These are phyloP conservation scores for Pichia phayaonensis DNA, from an alignment of 805 yeast species.

Conservation along the genomic window DNA sequence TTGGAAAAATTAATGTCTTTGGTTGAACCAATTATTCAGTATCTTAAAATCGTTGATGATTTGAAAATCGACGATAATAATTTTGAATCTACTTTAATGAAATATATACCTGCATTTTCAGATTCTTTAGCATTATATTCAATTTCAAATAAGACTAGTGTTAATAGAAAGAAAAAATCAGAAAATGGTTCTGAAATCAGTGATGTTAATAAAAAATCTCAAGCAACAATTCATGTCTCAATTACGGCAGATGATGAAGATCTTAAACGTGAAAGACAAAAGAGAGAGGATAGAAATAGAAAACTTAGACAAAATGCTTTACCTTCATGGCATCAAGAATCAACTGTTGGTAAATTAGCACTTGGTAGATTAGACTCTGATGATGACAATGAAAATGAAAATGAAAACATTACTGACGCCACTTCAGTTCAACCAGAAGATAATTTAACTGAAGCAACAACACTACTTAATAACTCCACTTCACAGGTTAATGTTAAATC, in stretches of 20 bases:
- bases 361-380: constrained; percentile 49
- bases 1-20: constrained; percentile 82
- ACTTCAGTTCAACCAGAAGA: background rate
- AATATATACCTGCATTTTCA: constrained; percentile 79
- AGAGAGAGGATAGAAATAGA: constrained; percentile 60
- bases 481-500: background rate
- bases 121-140: constrained; percentile 63
- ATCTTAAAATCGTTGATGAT: constrained; percentile 76
- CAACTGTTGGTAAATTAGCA: constrained; percentile 73
- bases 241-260: constrained; percentile 84
- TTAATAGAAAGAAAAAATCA: constrained; percentile 17
- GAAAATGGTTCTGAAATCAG: constrained; percentile 20
- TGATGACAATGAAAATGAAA: constrained; percentile 35
- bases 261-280: constrained; percentile 50
- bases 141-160: constrained; percentile 37
- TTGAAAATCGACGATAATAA: constrained; percentile 77
- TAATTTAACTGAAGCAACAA: background rate
- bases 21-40: constrained; percentile 78
- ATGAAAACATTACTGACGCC: constrained; percentile 14
- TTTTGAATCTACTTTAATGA: constrained; percentile 75
- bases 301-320: constrained; percentile 84
- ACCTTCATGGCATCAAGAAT: constrained; percentile 92
- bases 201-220: constrained; percentile 40
- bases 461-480: background rate
- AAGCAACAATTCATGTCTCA: constrained; percentile 83